Conservation (phyloP, 164 flowering plant species). For the Nymphaea colorata region DNA sequence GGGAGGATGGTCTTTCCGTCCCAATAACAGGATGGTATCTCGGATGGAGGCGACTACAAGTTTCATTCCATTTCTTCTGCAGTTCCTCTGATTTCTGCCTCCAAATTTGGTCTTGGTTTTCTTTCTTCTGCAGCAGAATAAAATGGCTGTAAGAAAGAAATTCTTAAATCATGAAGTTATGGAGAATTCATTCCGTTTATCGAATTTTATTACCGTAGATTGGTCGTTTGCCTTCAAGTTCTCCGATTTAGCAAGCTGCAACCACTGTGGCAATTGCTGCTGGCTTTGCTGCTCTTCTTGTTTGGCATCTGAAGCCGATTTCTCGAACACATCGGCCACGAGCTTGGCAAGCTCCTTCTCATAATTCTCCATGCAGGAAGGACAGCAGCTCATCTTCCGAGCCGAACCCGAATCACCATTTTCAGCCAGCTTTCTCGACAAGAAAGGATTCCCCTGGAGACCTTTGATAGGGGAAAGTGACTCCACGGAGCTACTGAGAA, state of each 20-base stretch:
- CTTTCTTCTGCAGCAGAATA: conserved; percentile 28
- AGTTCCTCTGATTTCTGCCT: conserved; percentile 59
- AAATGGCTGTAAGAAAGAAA: neutral
- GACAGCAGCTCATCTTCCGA: conserved; percentile 40
- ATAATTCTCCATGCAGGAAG: conserved; percentile 49
- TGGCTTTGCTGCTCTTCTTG: conserved; percentile 21
- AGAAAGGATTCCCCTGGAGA: conserved; percentile 13
- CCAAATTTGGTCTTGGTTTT: conserved; percentile 27
- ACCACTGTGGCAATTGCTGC: conserved; percentile 67
- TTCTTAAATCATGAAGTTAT: neutral
- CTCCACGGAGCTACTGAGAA: conserved; percentile 46
- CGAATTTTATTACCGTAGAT: conserved; percentile 24
- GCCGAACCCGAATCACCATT: conserved; percentile 27
- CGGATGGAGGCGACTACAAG: conserved; percentile 62
- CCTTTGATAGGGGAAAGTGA: conserved; percentile 39
- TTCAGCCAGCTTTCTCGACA: conserved; percentile 28
- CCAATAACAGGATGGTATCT: conserved; percentile 30
- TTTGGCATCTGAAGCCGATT: conserved; percentile 38
- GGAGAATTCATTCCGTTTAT: neutral
- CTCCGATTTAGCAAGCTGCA: conserved; percentile 52
- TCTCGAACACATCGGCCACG: conserved; percentile 30
- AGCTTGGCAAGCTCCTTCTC: conserved; percentile 59
- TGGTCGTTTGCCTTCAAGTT: conserved; percentile 22
- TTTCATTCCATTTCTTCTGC: conserved; percentile 71
- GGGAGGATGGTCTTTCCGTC: conserved; percentile 17